A percentile compares a stretch with the other conserved stretches of the same genome.
Evolutionary conservation across 208 protist species (phyloP).

Genomic region (Herpetomonas muscarum): DNA sequence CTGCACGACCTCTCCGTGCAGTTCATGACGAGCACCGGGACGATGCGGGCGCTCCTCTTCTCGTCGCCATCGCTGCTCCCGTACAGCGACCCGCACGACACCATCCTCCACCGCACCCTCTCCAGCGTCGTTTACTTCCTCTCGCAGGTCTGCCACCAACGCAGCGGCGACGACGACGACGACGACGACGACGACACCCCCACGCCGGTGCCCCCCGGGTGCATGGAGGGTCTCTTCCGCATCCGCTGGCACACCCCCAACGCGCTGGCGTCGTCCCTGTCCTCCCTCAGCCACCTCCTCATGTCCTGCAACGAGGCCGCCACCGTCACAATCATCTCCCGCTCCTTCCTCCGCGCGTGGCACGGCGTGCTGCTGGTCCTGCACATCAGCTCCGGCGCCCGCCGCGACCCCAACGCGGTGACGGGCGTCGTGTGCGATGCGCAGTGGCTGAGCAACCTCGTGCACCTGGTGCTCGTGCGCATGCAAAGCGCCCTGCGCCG

Average conservation of each 20-base stretch:
- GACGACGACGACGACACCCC: too few relatives aligned
- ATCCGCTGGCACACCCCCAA: not conserved
- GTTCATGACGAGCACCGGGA: slow-evolving; percentile 57
- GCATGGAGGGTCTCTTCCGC: too few relatives aligned
- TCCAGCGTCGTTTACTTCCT: slow-evolving; percentile 38
- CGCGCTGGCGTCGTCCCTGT: not conserved
- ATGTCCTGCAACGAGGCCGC: not conserved
- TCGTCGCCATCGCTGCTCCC: slow-evolving; percentile 20
- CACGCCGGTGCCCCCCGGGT: too few relatives aligned
- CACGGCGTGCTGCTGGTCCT: not conserved
- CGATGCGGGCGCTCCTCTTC: slow-evolving; percentile 34
- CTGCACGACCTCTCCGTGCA: slow-evolving; percentile 41
- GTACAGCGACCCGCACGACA: slow-evolving; percentile 31
- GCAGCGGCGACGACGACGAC: too few relatives aligned
- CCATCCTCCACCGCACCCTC: slow-evolving; percentile 48
- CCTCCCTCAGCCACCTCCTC: not conserved
- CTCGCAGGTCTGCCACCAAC: not conserved
- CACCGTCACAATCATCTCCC: not conserved
- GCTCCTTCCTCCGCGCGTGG: slow-evolving; percentile 4
- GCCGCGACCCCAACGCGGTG: slow-evolving; percentile 1
- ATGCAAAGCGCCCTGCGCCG: slow-evolving; percentile 1
- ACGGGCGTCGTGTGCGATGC: not conserved
- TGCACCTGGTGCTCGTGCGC: not conserved
- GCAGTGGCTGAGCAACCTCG: slow-evolving; percentile 4
- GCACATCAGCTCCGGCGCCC: not conserved